Percentiles rank a stretch among this genome's conserved stretches.
phyloP scores from a whole-genome alignment of 2,329 filamentous ascomycete species.

The Geosmithia morbida region DNA sequence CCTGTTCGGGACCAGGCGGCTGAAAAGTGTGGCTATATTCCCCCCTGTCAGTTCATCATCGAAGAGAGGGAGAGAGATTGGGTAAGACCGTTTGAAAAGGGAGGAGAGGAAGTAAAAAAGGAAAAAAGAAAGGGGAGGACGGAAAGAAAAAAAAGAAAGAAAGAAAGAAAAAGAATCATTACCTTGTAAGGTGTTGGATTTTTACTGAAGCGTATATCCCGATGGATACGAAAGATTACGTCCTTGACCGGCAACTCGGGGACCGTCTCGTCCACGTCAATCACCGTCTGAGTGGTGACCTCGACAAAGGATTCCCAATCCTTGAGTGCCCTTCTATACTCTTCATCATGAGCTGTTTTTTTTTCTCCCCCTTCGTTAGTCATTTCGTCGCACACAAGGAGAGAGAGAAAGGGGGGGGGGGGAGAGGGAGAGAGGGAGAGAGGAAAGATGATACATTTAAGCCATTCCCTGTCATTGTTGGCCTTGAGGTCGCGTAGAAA shows the following conservation, averaged over 20 bases:
- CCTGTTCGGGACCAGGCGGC: constrained; percentile 81
- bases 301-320: constrained; percentile 76
- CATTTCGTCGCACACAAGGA: not conserved
- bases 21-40: constrained; percentile 58
- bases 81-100: too few relatives aligned
- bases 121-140: too few relatives aligned
- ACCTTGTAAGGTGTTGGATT: constrained; percentile 84
- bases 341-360: constrained; percentile 55
- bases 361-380: not conserved
- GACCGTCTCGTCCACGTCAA: constrained; percentile 62
- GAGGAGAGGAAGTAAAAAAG: too few relatives aligned
- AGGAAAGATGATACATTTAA: constrained; percentile 28
- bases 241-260: constrained; percentile 80
- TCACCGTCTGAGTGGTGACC: constrained; percentile 53
- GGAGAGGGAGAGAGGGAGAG: constrained; percentile 4
- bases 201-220: constrained; percentile 73
- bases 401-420: not conserved
- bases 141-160: not conserved
- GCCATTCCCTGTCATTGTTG: constrained; percentile 44
- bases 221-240: constrained; percentile 74
- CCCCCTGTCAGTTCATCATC: too few relatives aligned
- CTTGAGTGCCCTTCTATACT: constrained; percentile 63
- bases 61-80: too few relatives aligned
- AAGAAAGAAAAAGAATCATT: constrained; percentile 10
- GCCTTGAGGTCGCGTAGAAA: constrained; percentile 44